These are phyloP conservation scores for Rubia tinctorum DNA, from an alignment of 305 asterid species.

Conservation along the genomic window DNA sequence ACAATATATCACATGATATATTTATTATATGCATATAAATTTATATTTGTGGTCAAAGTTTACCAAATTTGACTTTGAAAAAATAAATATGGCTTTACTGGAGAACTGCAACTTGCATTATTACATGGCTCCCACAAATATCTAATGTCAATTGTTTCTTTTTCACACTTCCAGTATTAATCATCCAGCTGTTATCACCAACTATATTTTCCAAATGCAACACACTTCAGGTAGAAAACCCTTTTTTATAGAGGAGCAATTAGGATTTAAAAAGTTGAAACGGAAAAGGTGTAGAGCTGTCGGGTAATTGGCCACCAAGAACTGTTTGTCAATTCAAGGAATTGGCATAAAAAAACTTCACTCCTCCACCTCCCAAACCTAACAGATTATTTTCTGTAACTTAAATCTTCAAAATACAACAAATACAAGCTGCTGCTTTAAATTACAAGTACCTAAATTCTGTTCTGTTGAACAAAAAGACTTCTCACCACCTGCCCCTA, in stretches of 20 bases:
- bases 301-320: background rate
- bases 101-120: background rate
- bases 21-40: too few relatives aligned
- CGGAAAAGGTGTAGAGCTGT: background rate
- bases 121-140: background rate
- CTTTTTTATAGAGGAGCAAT: background rate
- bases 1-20: too few relatives aligned
- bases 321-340: background rate
- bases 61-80: too few relatives aligned
- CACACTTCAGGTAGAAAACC: background rate
- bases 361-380: constrained; percentile 32
- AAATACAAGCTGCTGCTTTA: constrained; percentile 53
- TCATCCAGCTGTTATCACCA: background rate
- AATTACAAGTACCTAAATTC: constrained; percentile 49
- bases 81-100: too few relatives aligned
- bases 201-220: background rate
- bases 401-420: constrained; percentile 60
- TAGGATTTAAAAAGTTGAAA: background rate
- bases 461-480: constrained; percentile 36
- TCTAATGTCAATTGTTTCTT: background rate
- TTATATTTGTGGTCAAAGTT: too few relatives aligned
- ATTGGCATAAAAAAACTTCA: constrained; percentile 7
- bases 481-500: constrained; percentile 34
- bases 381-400: constrained; percentile 58
- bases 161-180: background rate